These are phyloP conservation scores for Begonia loranthoides DNA, from an alignment of 306 rosid species.

Conservation along the genomic window DNA sequence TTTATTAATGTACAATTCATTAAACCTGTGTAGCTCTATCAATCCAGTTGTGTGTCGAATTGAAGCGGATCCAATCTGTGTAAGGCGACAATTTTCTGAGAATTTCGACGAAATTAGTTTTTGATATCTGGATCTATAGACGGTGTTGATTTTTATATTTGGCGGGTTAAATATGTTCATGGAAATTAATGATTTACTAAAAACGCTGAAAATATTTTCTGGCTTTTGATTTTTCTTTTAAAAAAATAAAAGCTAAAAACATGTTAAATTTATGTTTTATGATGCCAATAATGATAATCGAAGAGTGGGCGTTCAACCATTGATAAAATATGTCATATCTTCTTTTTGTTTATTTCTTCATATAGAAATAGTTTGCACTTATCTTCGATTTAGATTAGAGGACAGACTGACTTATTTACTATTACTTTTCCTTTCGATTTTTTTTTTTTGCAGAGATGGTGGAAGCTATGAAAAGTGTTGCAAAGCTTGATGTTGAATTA, in stretches of 20 bases:
- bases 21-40: not conserved
- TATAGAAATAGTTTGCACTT: not conserved
- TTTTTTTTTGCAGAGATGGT: slow-evolving; percentile 1
- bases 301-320: too few species aligned
- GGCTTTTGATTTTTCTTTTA: not conserved
- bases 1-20: not conserved
- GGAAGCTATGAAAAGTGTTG: slow-evolving; percentile 1
- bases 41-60: too few species aligned
- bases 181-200: too few species aligned
- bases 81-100: too few species aligned
- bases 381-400: not conserved
- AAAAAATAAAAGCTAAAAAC: not conserved
- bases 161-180: too few species aligned
- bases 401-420: not conserved
- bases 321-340: not conserved
- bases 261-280: not conserved
- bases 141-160: too few species aligned
- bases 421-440: not conserved
- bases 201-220: too few species aligned
- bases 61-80: too few species aligned
- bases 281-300: not conserved
- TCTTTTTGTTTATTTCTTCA: not conserved
- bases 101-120: too few species aligned
- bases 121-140: too few species aligned
- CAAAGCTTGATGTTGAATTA: slow-evolving; percentile 1